Base-by-base conservation (phyloP, 1,284 basidiomycete species). In the Moesziomyces globuligerus region DNA sequence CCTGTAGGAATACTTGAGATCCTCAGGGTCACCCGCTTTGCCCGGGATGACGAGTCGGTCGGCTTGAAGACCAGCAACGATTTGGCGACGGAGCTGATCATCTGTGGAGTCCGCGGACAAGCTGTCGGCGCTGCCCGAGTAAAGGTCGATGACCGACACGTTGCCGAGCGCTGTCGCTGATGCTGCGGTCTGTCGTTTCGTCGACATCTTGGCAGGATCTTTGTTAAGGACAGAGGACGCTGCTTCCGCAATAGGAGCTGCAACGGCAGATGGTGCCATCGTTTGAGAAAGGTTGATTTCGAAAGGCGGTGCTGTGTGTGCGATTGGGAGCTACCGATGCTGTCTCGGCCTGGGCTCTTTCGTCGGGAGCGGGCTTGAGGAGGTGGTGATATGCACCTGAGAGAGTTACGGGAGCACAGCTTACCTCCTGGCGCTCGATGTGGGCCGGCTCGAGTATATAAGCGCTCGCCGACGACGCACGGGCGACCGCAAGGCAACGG, bases 91-190 rank as follows among this genome's bases (percentile, higher is more conserved):
- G 6, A 78, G 54, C 43, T 67, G 62, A 8, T 74, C 68, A 20
- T 69, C 49, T 18, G 69, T 46, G 7, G 68, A 70, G 29, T 58
- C 64, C 17, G 47, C 42, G n/a, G 52, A 66, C 37, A 59, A 50
- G 21, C 66, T 66, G 15, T 51, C 70, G 24, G 61, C 65, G 47
- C 56, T 71, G 45, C 72, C 73, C 1, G 74, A 76, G 47, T 78
- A 76, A 20, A 78, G 64, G 25, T 78, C 75, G 25, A 76, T 49
- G 43, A 76, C 43, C 17, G 71, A 64, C 43, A 61, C 64, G 24
- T 23, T 18, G 25, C 47, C 23, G 7, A 58, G 58, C 32, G 48
- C 54, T n/a, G 42, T 38, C 4, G 37, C 18, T 8, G 29, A 5
- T 5, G 42, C 40, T 34, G 13, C 17, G 18, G 10, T 15, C 4